These are phyloP conservation scores for Neurospora intermedia DNA, from an alignment of 495 filamentous ascomycete genomes.

Conservation along the genomic window DNA sequence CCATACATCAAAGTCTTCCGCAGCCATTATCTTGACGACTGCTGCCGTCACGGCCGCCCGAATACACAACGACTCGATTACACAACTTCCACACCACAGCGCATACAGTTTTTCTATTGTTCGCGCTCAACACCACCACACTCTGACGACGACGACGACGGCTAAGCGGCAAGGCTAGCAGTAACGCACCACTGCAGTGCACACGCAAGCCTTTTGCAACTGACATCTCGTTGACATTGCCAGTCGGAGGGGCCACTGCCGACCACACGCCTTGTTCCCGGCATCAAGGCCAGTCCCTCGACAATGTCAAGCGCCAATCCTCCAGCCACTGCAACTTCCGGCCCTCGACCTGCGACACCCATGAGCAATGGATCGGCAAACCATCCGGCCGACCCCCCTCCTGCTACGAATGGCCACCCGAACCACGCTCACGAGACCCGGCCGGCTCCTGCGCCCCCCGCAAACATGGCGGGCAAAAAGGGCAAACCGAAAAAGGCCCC, in stretches of 20 bases:
- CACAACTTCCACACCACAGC: background rate
- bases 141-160: background rate
- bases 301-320: constrained; percentile 20
- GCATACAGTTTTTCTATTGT: background rate
- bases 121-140: background rate
- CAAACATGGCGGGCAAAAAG: constrained; percentile 46
- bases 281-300: background rate
- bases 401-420: constrained; percentile 26
- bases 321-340: constrained; percentile 16
- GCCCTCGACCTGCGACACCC: constrained; percentile 18
- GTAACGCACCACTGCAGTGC: background rate
- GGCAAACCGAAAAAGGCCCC: constrained; percentile 56
- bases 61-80: constrained; percentile 1
- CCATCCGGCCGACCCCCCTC: constrained; percentile 12
- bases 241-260: background rate
- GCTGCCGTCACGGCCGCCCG: background rate
- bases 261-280: background rate
- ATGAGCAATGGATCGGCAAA: constrained; percentile 17
- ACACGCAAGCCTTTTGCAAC: constrained; percentile 1
- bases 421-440: constrained; percentile 28
- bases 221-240: background rate
- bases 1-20: constrained; percentile 11
- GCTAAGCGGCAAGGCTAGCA: constrained; percentile 2
- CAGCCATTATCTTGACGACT: background rate
- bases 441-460: constrained; percentile 32